Evolutionary conservation across 306 rosid genomes (phyloP).

Genomic region (Chamaecrista fasciculata): DNA sequence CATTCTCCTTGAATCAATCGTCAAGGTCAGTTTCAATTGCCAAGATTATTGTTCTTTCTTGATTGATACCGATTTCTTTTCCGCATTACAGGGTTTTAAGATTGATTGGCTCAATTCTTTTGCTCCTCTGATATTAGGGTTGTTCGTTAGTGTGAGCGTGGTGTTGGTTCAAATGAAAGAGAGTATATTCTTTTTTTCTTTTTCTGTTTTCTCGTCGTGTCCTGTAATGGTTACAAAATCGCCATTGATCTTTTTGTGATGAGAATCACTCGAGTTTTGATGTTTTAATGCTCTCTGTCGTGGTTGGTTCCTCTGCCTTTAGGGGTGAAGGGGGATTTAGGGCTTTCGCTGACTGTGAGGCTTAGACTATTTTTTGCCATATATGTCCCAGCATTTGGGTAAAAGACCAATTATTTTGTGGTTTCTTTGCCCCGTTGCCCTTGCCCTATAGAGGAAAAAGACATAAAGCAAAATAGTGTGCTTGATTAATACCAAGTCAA

Average conservation of each 20-base stretch:
- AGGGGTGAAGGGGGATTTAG: slow-evolving; percentile 34
- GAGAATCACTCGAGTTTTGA: slow-evolving; percentile 23
- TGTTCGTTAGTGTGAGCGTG: background rate
- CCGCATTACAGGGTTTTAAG: background rate
- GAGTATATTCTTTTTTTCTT: background rate
- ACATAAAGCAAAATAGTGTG: slow-evolving; percentile 20
- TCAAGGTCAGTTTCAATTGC: slow-evolving; percentile 36
- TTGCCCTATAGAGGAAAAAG: background rate
- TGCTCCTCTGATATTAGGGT: background rate
- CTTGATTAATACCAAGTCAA: slow-evolving; percentile 22
- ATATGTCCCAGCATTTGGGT: slow-evolving; percentile 27
- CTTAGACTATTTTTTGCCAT: slow-evolving; percentile 31
- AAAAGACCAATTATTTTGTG: background rate
- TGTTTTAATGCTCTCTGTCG: slow-evolving; percentile 15
- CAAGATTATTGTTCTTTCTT: slow-evolving; percentile 16
- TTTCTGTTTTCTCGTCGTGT: background rate
- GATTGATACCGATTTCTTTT: slow-evolving; percentile 8
- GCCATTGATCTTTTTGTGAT: slow-evolving; percentile 25
- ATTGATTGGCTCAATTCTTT: slow-evolving; percentile 7
- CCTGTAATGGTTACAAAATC: slow-evolving; percentile 10
- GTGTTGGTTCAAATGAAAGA: slow-evolving; percentile 8
- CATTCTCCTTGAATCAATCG: slow-evolving; percentile 35
- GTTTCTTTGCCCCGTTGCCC: background rate
- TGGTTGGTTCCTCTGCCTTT: slow-evolving; percentile 18
- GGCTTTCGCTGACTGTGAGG: slow-evolving; percentile 38